These are phyloP conservation scores for Zangia roseola DNA, from an alignment of 768 basidiomycete species.

Conservation along the genomic window DNA sequence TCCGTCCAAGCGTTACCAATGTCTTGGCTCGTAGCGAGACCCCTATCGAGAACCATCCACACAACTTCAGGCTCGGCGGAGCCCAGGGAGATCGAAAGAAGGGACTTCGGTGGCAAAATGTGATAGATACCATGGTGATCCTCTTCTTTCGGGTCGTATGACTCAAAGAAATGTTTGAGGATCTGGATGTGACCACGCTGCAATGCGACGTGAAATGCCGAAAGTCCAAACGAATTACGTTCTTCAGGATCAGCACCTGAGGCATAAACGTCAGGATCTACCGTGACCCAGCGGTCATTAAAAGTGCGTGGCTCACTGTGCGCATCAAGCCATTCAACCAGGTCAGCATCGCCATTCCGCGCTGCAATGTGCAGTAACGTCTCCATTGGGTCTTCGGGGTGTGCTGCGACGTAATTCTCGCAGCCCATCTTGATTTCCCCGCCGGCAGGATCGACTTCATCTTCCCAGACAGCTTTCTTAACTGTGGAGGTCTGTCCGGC, in stretches of 20 bases:
- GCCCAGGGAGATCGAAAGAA: constrained; percentile 56
- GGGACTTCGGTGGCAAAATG: constrained; percentile 37
- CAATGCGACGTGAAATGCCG: constrained; percentile 68
- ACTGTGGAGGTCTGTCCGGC: constrained; percentile 50
- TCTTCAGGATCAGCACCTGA: constrained; percentile 75
- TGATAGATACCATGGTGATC: constrained; percentile 53
- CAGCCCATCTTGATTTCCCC: constrained; percentile 63
- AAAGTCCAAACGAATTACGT: constrained; percentile 53
- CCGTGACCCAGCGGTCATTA: constrained; percentile 23
- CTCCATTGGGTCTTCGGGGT: constrained; percentile 56
- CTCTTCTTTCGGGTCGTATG: constrained; percentile 51
- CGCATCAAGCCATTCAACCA: constrained; percentile 68
- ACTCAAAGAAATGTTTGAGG: constrained; percentile 59
- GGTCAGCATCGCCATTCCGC: constrained; percentile 49
- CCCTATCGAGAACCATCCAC: constrained; percentile 60
- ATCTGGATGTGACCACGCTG: constrained; percentile 50
- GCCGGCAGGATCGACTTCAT: constrained; percentile 67
- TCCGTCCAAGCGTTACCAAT: constrained; percentile 51
- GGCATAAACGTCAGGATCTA: constrained; percentile 17
- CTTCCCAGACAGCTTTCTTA: constrained; percentile 67
- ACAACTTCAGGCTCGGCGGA: constrained; percentile 63
- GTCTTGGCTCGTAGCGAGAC: constrained; percentile 48
- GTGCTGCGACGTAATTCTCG: constrained; percentile 45
- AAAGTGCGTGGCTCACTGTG: constrained; percentile 52
- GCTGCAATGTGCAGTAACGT: constrained; percentile 71